A percentile compares a stretch with the other conserved stretches of the same genome.
These are phyloP conservation scores for Leishmania guyanensis DNA, from an alignment of 208 protist species.

Conservation along the genomic window DNA sequence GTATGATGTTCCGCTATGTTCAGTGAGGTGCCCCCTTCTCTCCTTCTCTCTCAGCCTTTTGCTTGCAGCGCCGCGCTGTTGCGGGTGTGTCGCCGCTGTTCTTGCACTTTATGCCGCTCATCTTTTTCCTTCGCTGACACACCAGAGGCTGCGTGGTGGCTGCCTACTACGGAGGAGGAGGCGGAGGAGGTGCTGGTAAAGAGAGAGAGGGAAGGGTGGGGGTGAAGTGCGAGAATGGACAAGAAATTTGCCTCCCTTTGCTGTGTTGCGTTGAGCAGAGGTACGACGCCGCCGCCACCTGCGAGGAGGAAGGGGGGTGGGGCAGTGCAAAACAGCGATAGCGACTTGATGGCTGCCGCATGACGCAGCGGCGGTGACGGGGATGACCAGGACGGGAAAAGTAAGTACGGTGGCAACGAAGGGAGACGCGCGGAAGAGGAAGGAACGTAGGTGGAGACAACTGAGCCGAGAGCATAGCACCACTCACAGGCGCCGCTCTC, in stretches of 20 bases:
- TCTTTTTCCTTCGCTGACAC: too few species aligned
- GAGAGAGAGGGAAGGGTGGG: neutral
- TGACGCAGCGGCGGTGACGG: neutral
- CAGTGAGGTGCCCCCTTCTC: too few species aligned
- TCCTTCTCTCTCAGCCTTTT: too few species aligned
- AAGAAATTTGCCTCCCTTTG: neutral
- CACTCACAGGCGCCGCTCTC: neutral
- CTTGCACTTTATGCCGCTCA: too few species aligned
- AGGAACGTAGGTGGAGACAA: neutral
- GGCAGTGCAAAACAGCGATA: neutral
- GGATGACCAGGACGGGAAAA: neutral
- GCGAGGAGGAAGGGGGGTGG: too few species aligned
- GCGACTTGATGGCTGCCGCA: neutral
- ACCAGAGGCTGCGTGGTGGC: neutral
- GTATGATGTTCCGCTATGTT: too few species aligned
- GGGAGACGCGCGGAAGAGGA: neutral
- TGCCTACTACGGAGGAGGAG: neutral
- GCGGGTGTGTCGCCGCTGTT: too few species aligned
- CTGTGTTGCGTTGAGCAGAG: neutral
- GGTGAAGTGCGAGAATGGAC: neutral
- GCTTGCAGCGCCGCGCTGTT: too few species aligned
- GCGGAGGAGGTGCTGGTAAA: neutral
- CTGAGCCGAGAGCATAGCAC: neutral
- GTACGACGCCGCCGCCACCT: neutral
- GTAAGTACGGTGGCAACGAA: neutral